Percentiles rank a stretch among this genome's conserved stretches.
phyloP scores from a whole-genome alignment of 164 flowering plant species.

The Brasenia schreberi region DNA sequence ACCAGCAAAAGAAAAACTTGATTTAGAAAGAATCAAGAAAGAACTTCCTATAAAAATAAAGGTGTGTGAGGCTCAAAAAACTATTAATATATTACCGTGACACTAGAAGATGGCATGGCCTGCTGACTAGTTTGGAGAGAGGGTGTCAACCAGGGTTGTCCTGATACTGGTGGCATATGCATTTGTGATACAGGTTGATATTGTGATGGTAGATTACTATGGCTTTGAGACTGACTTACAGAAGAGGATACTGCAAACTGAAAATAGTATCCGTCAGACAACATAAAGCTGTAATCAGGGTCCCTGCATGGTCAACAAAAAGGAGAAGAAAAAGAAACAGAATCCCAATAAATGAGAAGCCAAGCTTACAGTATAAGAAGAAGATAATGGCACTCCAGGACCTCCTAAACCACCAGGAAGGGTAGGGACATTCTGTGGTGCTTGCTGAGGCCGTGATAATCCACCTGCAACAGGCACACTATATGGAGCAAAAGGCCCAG shows the following conservation, averaged over 20 bases:
- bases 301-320: neutral
- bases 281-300: neutral
- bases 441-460: conserved; percentile 34
- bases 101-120: conserved; percentile 20
- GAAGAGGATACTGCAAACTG: conserved; percentile 50
- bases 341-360: neutral
- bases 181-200: conserved; percentile 54
- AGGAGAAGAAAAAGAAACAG: neutral
- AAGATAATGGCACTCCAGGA: conserved; percentile 42
- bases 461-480: conserved; percentile 40
- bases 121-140: conserved; percentile 40
- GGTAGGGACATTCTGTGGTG: conserved; percentile 22
- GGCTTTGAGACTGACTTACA: conserved; percentile 44
- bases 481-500: conserved; percentile 38
- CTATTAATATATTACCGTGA: conserved; percentile 18
- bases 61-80: neutral
- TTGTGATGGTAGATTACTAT: conserved; percentile 28
- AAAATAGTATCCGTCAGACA: neutral
- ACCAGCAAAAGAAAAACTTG: neutral
- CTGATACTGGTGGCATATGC: conserved; percentile 32
- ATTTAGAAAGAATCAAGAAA: neutral
- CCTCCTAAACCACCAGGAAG: conserved; percentile 40
- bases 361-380: conserved; percentile 60
- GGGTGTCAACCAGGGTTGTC: conserved; percentile 57
- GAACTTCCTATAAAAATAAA: neutral